Percentiles rank a stretch among this genome's conserved stretches.
Evolutionary conservation across 1,284 basidiomycete genomes (phyloP).

Genomic region (Leccinum variabile): DNA sequence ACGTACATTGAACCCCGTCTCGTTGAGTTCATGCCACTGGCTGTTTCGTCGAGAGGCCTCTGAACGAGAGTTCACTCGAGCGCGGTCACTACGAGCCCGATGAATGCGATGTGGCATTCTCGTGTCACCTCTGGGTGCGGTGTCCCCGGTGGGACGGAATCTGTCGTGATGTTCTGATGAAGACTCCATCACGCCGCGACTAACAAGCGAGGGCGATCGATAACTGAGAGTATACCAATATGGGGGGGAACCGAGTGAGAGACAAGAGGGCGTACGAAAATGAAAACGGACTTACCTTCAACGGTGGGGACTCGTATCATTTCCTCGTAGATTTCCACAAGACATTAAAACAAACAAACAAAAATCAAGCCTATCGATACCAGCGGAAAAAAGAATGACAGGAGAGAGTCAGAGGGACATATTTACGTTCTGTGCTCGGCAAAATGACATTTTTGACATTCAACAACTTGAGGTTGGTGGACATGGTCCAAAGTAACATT

Average conservation of each 20-base stretch:
- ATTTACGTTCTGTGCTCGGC: neutral
- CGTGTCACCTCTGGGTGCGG: constrained; percentile 23
- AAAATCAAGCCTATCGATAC: neutral
- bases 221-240: neutral
- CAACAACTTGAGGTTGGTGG: too few species aligned
- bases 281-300: too few species aligned
- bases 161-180: constrained; percentile 9
- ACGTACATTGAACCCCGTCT: too few species aligned
- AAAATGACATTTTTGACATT: too few species aligned
- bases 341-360: neutral
- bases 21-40: too few species aligned
- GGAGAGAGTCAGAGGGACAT: constrained; percentile 9
- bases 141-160: constrained; percentile 23
- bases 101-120: constrained; percentile 44
- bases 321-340: too few species aligned
- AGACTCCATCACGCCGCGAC: constrained; percentile 19
- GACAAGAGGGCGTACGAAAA: neutral
- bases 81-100: constrained; percentile 30
- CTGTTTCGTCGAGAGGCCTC: constrained; percentile 18
- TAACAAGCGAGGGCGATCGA: constrained; percentile 8
- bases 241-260: neutral
- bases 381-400: neutral
- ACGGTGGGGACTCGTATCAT: too few species aligned
- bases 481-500: neutral
- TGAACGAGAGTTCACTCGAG: neutral